phyloP scores from a whole-genome alignment of 2,329 filamentous ascomycete species.

The Nakataea oryzae region DNA sequence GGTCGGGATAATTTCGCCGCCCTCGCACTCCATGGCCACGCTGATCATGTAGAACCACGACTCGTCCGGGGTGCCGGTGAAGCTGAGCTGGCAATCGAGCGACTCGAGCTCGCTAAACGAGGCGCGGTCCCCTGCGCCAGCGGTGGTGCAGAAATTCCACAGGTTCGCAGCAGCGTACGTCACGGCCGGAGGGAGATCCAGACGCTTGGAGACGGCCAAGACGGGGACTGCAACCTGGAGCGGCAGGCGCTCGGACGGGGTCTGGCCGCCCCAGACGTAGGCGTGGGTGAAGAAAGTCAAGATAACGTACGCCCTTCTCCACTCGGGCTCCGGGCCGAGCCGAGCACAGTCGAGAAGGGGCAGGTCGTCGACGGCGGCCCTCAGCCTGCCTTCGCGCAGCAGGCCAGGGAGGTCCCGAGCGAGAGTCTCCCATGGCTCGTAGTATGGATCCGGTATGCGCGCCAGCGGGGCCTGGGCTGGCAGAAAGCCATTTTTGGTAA shows the following conservation, averaged over 20 bases:
- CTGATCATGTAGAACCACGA: slow-evolving; percentile 91
- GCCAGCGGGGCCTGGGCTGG: slow-evolving; percentile 59
- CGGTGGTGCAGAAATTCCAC: slow-evolving; percentile 66
- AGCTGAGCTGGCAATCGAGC: slow-evolving; percentile 64
- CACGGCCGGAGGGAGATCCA: slow-evolving; percentile 79
- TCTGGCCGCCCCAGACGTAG: slow-evolving; percentile 81
- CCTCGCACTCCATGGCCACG: slow-evolving; percentile 79
- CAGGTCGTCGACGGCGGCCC: slow-evolving; percentile 51
- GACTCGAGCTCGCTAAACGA: slow-evolving; percentile 52
- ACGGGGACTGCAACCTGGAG: slow-evolving; percentile 70
- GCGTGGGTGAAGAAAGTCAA: slow-evolving; percentile 72
- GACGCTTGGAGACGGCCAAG: slow-evolving; percentile 56
- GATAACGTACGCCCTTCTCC: slow-evolving; percentile 71
- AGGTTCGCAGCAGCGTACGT: slow-evolving; percentile 80
- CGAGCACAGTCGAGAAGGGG: slow-evolving; percentile 58
- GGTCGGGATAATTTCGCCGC: slow-evolving; percentile 61
- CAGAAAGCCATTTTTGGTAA: slow-evolving; percentile 61
- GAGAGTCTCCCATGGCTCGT: slow-evolving; percentile 68
- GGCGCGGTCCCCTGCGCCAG: neutral
- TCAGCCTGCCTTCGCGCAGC: slow-evolving; percentile 53
- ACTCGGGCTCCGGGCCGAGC: slow-evolving; percentile 58
- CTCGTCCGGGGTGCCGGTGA: slow-evolving; percentile 82
- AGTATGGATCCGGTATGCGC: slow-evolving; percentile 59
- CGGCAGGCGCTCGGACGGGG: slow-evolving; percentile 61
- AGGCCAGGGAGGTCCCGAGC: slow-evolving; percentile 56